These are phyloP conservation scores for Theobroma grandiflorum DNA, from an alignment of 441 rosid species.

Conservation along the genomic window DNA sequence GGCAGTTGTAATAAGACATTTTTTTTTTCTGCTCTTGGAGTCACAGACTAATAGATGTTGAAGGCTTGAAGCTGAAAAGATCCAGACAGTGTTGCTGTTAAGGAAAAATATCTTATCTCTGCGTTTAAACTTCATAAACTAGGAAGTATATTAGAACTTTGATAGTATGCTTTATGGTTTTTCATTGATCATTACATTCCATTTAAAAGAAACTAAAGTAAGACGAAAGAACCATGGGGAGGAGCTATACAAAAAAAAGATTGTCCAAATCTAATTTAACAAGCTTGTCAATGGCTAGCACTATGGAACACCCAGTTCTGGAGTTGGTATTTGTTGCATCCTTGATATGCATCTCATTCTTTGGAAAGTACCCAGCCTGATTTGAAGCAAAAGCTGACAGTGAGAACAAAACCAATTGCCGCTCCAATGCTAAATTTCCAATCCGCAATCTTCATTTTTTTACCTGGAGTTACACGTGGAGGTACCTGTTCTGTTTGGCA, in stretches of 20 bases:
- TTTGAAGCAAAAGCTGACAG: constrained; percentile 9
- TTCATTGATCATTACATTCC: background rate
- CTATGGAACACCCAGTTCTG: background rate
- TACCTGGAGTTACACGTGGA: background rate
- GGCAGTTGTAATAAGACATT: background rate
- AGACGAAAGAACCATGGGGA: background rate
- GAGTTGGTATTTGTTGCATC: background rate
- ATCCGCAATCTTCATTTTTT: background rate
- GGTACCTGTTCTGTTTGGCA: background rate
- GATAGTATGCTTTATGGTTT: background rate
- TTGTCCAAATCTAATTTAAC: constrained; percentile 2
- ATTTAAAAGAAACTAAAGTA: background rate
- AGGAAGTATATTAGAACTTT: background rate
- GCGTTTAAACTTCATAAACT: background rate
- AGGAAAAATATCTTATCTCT: no score
- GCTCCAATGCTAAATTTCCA: background rate
- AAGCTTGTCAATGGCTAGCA: background rate
- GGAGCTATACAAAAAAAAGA: background rate
- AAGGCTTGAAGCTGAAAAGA: background rate
- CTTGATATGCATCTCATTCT: background rate
- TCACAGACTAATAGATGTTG: background rate
- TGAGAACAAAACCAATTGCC: background rate
- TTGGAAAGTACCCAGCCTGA: background rate
- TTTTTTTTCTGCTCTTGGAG: background rate
- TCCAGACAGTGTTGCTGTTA: background rate